Conservation (phyloP, 148 eudicot genomes). For the Agrostemma githago region DNA sequence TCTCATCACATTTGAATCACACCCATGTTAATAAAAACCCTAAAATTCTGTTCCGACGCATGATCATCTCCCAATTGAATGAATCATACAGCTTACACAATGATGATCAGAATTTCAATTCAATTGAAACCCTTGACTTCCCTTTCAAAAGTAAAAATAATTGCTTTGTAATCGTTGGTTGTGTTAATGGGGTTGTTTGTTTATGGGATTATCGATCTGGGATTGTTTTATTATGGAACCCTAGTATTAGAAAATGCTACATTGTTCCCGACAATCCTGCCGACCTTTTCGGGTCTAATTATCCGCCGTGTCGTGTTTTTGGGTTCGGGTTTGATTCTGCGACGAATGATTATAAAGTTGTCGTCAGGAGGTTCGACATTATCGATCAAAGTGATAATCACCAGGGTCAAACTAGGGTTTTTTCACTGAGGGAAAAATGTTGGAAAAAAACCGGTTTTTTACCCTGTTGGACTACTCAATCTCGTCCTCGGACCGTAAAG, state of each 20-base stretch:
- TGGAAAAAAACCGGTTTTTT: not conserved
- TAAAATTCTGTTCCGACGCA: not conserved
- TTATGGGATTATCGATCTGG: conserved; percentile 12
- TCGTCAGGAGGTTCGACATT: not conserved
- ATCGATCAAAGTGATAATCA: not conserved
- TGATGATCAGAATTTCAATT: not conserved
- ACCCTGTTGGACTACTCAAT: not conserved
- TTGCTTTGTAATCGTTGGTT: conserved; percentile 19
- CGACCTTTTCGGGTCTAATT: too few relatives aligned
- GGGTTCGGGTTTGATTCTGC: conserved; percentile 18
- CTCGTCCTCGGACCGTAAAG: conserved; percentile 2
- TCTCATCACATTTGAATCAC: conserved; percentile 1
- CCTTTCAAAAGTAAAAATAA: conserved; percentile 1
- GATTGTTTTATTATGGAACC: conserved; percentile 22
- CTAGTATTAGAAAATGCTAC: conserved; percentile 15
- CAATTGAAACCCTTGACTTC: conserved; percentile 3
- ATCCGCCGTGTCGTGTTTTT: not conserved
- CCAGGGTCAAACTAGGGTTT: not conserved
- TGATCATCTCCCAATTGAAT: not conserved
- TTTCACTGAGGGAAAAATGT: not conserved
- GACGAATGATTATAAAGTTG: conserved; percentile 14
- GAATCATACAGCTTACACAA: conserved; percentile 4
- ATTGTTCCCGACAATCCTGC: not conserved
- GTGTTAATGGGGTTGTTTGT: conserved; percentile 24
- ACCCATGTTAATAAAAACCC: not conserved